Percentiles rank a stretch among this genome's conserved stretches.
Evolutionary conservation across 805 yeast species (phyloP).

Genomic region (Monosporozyma aquatica): DNA sequence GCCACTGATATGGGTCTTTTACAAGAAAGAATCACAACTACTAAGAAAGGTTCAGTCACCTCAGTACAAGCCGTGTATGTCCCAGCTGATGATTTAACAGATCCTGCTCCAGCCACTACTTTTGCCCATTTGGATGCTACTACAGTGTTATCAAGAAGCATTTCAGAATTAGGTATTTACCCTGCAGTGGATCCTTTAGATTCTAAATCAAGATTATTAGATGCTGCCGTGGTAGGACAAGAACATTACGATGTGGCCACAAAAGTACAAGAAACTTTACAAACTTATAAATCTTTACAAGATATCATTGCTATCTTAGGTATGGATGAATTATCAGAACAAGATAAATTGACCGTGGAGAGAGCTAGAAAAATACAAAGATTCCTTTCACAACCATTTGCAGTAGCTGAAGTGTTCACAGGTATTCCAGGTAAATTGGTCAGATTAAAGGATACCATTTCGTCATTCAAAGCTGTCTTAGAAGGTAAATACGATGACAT

Average conservation of each 20-base stretch:
- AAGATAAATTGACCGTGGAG: conserved; percentile 98
- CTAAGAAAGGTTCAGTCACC: conserved; percentile 99
- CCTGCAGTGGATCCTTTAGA: conserved; percentile 99
- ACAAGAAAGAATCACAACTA: conserved; percentile 99
- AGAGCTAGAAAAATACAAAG: conserved; percentile 99
- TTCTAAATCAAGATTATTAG: conserved; percentile 97
- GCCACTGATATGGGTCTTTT: conserved; percentile 99
- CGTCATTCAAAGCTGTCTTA: conserved; percentile 92
- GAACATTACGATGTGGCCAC: conserved; percentile 97
- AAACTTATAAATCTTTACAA: conserved; percentile 99
- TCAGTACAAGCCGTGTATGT: conserved; percentile 99
- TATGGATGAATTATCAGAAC: conserved; percentile 99
- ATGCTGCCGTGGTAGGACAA: conserved; percentile 94
- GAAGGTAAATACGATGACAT: conserved; percentile 98
- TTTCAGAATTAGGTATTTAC: conserved; percentile 99
- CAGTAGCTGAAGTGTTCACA: conserved; percentile 99
- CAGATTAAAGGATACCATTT: conserved; percentile 88
- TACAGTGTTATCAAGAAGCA: conserved; percentile 99
- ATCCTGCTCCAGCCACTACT: conserved; percentile 99
- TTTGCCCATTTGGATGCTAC: conserved; percentile 99
- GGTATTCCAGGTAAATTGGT: conserved; percentile 98
- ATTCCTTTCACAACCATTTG: conserved; percentile 99
- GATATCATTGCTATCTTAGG: conserved; percentile 99
- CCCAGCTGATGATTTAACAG: conserved; percentile 99
- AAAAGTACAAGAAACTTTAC: conserved; percentile 94